Base-by-base conservation (phyloP, 75 land plant species). In the Selaginella moellendorffii region DNA sequence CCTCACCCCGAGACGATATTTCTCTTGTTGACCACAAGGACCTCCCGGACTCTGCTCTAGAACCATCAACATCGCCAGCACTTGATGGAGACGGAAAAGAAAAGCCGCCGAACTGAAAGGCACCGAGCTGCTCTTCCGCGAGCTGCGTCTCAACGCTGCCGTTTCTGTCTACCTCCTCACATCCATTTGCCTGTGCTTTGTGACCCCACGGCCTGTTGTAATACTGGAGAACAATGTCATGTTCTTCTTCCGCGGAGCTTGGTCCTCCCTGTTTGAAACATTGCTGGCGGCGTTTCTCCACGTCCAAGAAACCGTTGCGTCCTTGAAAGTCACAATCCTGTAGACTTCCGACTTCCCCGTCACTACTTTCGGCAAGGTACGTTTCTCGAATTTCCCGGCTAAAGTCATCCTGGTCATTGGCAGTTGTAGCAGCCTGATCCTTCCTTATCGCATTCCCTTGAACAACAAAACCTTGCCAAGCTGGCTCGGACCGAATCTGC, bases 381-480 rank as follows among this genome's bases (percentile, higher is more conserved):
- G 85, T 83, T 65, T 78, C 90, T 12, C 82, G 74, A 26, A 78
- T 70, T 72, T 85, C 98, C 76, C 90, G 83, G 64, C 97, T 90
- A 70, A 86, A 66, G 27, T 90, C 97, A 74, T 87, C 88, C 66
- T 36, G 46, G 5, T 5, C 14, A n/a, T n/a, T n/a, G 46, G 46
- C 46, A 14, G 46, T 36, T 5, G 5, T 14, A 5, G 46, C 46
- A 5, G 46, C 46, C 46, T 36, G 46, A 36, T 36, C 46, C 46
- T 36, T 36, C 46, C 46, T 36, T 14, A 36, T 14, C 10, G 46
- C 5, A 36, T 36, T 36, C 46, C 46, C 46, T 14, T 83, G 80
- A 27, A 78, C 64, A 31, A 80, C 86, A 80, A 83, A 93, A 9
- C 96, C 99, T 68, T 89, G 81, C 99, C 99, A 95, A 20, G 76